These are phyloP conservation scores for Adansonia grandidieri DNA, from an alignment of 441 rosid species.

Conservation along the genomic window DNA sequence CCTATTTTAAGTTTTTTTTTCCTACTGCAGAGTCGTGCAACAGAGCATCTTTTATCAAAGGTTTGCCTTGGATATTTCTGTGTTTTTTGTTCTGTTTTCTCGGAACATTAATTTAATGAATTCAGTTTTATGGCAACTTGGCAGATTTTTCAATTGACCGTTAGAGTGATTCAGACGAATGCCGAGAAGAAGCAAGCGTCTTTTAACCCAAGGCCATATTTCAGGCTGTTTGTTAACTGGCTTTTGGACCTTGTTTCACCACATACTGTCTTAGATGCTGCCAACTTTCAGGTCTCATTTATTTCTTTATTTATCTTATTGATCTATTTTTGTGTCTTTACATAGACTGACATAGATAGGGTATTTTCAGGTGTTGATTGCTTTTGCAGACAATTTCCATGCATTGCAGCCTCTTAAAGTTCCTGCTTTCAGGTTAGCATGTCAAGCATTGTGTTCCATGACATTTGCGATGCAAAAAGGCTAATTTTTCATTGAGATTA, in stretches of 20 bases:
- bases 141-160: conserved; percentile 75
- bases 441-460: conserved; percentile 10
- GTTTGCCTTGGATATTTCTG: background rate
- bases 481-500: background rate
- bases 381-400: conserved; percentile 86
- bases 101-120: conserved; percentile 5
- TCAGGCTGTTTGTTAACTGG: conserved; percentile 88
- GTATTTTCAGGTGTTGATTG: conserved; percentile 66
- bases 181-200: conserved; percentile 82
- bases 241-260: conserved; percentile 69
- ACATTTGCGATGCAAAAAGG: background rate
- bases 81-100: background rate
- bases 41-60: background rate
- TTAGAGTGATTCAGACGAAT: conserved; percentile 77
- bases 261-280: conserved; percentile 67
- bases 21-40: background rate
- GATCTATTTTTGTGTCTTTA: background rate
- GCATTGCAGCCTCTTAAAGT: conserved; percentile 85
- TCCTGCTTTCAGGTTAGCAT: conserved; percentile 78
- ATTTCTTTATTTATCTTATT: conserved; percentile 5
- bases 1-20: conserved; percentile 1
- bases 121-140: conserved; percentile 18
- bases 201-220: conserved; percentile 91
- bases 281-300: conserved; percentile 71
- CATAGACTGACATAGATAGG: background rate